Evolutionary conservation across 1,284 basidiomycete genomes (phyloP).

Genomic region (Pyrrhoderma lamaoense): DNA sequence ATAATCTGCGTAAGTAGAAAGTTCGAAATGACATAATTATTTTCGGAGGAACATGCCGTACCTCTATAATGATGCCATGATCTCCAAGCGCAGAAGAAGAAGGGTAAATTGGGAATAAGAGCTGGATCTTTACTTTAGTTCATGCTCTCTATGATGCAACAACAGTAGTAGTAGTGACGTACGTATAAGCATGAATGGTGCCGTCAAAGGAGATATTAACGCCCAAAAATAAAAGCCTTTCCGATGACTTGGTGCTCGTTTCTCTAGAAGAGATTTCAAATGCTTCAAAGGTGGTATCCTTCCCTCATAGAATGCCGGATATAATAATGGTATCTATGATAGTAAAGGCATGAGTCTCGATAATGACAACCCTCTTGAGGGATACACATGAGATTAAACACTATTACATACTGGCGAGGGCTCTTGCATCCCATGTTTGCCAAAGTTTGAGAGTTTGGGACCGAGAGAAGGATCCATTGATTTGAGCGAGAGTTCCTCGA

Average conservation of each 20-base stretch:
- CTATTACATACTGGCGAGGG: conserved; percentile 1
- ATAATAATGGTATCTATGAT: conserved; percentile 56
- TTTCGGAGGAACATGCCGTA: conserved; percentile 22
- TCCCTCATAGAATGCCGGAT: conserved; percentile 45
- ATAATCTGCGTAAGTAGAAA: conserved; percentile 5
- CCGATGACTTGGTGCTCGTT: conserved; percentile 54
- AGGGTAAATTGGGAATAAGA: conserved; percentile 73
- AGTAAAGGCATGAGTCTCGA: conserved; percentile 19
- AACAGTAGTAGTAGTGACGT: conserved; percentile 32
- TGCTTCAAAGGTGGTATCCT: conserved; percentile 45
- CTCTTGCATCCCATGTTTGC: conserved; percentile 19
- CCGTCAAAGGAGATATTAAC: conserved; percentile 55
- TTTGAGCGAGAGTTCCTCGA: conserved; percentile 68
- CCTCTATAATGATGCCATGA: conserved; percentile 79
- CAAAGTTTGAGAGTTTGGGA: conserved; percentile 30
- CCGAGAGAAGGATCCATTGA: conserved; percentile 60
- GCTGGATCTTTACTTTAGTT: conserved; percentile 34
- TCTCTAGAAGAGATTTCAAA: conserved; percentile 42
- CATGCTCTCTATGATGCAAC: conserved; percentile 1
- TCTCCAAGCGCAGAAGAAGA: conserved; percentile 79
- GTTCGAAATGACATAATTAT: conserved; percentile 10
- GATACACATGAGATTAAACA: background rate
- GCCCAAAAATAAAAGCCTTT: conserved; percentile 61
- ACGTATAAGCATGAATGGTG: conserved; percentile 71
- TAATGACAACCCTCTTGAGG: conserved; percentile 4